Conservation (phyloP, 192 early-diverging fungal genomes). For the Coemansia sp. region DNA sequence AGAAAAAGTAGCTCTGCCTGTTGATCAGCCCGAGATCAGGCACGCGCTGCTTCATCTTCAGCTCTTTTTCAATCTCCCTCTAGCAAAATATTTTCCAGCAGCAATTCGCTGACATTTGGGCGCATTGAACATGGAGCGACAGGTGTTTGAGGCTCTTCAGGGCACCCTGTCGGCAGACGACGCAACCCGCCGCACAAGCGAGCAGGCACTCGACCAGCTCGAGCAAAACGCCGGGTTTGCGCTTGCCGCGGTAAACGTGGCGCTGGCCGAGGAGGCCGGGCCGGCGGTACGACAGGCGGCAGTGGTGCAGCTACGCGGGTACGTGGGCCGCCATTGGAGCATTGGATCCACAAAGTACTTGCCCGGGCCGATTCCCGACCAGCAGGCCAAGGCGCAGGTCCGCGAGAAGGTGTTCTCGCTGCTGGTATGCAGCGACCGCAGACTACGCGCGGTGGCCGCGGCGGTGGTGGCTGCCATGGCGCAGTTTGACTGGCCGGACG, state of each 20-base stretch:
- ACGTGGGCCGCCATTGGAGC: conserved; percentile 72
- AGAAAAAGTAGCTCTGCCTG: too few relatives aligned
- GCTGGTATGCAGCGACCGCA: conserved; percentile 26
- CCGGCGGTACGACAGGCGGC: conserved; percentile 67
- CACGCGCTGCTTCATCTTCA: too few relatives aligned
- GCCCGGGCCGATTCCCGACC: conserved; percentile 42
- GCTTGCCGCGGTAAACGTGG: conserved; percentile 62
- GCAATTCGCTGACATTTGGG: too few relatives aligned
- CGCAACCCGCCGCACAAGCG: conserved; percentile 61
- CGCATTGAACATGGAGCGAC: conserved; percentile 73
- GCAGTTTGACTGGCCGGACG: conserved; percentile 87
- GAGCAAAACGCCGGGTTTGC: conserved; percentile 59
- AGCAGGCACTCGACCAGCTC: conserved; percentile 65
- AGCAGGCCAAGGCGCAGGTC: conserved; percentile 38
- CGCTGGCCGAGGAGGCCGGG: conserved; percentile 57
- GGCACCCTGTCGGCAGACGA: conserved; percentile 65
- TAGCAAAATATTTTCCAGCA: too few relatives aligned
- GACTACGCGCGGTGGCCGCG: conserved; percentile 52
- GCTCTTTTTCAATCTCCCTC: too few relatives aligned
- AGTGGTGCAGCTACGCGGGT: conserved; percentile 67
- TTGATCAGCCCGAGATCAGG: too few relatives aligned
- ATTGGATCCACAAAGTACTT: conserved; percentile 55
- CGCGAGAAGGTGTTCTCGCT: conserved; percentile 40
- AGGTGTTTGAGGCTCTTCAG: conserved; percentile 66
- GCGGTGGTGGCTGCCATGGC: conserved; percentile 86